Evolutionary conservation across 768 basidiomycete species (phyloP).

Genomic region (Trametes gibbosa): DNA sequence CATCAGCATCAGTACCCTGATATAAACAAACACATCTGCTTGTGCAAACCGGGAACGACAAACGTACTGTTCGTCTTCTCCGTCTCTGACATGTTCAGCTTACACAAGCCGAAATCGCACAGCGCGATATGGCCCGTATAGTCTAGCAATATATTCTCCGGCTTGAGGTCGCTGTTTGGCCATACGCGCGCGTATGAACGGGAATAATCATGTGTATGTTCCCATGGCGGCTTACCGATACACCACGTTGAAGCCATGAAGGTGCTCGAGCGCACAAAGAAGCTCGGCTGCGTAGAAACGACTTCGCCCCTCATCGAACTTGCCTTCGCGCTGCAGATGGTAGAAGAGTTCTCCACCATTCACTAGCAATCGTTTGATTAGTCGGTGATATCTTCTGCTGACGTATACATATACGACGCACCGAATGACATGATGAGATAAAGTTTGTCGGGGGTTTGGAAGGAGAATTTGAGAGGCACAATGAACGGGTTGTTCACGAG

Average conservation of each 20-base stretch:
- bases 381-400: neutral
- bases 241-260: constrained; percentile 97
- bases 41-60: constrained; percentile 4
- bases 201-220: neutral
- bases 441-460: constrained; percentile 96
- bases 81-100: constrained; percentile 95
- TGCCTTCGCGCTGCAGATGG: constrained; percentile 93
- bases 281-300: constrained; percentile 99
- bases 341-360: constrained; percentile 99
- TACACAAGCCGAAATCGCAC: constrained; percentile 97
- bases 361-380: constrained; percentile 43
- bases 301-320: constrained; percentile 90
- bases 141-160: constrained; percentile 96
- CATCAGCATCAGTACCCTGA: constrained; percentile 6
- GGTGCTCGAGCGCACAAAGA: constrained; percentile 89
- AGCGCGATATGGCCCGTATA: constrained; percentile 98
- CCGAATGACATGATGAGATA: constrained; percentile 98
- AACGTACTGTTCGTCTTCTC: constrained; percentile 93
- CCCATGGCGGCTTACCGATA: constrained; percentile 64
- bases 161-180: constrained; percentile 78
- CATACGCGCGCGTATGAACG: constrained; percentile 1
- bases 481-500: constrained; percentile 99
- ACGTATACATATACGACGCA: constrained; percentile 35
- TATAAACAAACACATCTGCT: constrained; percentile 4
- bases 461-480: constrained; percentile 98